Evolutionary conservation across 805 yeast species (phyloP).

Genomic region (Zygoascus flipseniorum): DNA sequence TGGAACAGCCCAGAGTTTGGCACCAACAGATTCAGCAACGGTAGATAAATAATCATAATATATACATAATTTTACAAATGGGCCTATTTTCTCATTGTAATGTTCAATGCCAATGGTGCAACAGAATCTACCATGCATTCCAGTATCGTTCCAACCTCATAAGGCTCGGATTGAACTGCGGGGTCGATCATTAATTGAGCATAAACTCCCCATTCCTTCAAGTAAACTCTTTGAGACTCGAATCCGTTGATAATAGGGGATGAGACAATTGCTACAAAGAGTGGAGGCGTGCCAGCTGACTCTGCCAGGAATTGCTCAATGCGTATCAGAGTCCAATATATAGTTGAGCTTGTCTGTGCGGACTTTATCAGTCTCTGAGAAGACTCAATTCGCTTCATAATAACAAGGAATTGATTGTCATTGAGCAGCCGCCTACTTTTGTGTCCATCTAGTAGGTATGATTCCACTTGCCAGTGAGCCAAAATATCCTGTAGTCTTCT

Average conservation of each 20-base stretch:
- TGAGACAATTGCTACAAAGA: not conserved
- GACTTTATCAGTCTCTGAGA: constrained; percentile 10
- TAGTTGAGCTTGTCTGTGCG: constrained; percentile 7
- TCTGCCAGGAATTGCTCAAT: constrained; percentile 3
- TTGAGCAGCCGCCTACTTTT: constrained; percentile 1
- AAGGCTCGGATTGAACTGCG: not conserved
- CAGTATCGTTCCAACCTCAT: not conserved
- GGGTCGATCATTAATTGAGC: not conserved
- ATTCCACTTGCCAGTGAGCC: constrained; percentile 68
- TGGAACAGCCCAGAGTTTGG: too few relatives aligned
- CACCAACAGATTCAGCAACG: too few relatives aligned
- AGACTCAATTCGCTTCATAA: constrained; percentile 7
- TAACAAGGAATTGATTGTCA: constrained; percentile 4
- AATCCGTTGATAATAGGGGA: not conserved
- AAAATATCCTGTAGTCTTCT: constrained; percentile 74
- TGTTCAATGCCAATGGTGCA: not conserved
- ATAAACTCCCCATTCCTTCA: constrained; percentile 1
- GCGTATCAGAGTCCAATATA: constrained; percentile 13
- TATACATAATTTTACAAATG: too few relatives aligned
- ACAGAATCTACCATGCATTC: not conserved
- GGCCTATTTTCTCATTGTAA: not conserved
- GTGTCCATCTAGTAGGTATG: constrained; percentile 28
- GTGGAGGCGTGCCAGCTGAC: not conserved
- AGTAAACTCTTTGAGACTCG: constrained; percentile 1
- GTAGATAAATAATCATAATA: too few relatives aligned